Evolutionary conservation across 2,329 filamentous ascomycete genomes (phyloP).

Genomic region (Monilinia aucupariae): DNA sequence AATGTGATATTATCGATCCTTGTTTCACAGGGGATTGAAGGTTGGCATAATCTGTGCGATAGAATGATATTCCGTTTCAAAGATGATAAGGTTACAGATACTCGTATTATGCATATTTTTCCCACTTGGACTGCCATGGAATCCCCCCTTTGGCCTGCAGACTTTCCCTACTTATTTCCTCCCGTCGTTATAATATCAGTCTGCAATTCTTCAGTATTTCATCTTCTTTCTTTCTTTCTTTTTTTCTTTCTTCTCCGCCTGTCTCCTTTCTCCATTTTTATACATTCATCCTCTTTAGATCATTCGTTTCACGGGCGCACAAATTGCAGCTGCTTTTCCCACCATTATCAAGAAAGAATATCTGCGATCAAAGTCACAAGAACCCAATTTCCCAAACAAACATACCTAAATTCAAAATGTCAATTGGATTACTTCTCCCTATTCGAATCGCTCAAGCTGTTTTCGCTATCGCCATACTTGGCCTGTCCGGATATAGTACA

Average conservation of each 20-base stretch:
- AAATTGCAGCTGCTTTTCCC: constrained; percentile 21
- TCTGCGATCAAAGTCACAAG: constrained; percentile 9
- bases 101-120: constrained; percentile 7
- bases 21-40: not conserved
- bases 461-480: constrained; percentile 43
- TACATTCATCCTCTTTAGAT: constrained; percentile 11
- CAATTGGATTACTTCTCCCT: constrained; percentile 39
- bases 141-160: not conserved
- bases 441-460: constrained; percentile 44
- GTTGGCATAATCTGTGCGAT: constrained; percentile 13
- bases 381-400: constrained; percentile 1
- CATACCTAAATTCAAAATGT: constrained; percentile 35
- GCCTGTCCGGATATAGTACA: constrained; percentile 46
- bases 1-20: constrained; percentile 7
- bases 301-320: constrained; percentile 25
- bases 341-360: constrained; percentile 11
- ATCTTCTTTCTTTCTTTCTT: constrained; percentile 3
- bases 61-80: constrained; percentile 16
- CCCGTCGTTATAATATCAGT: constrained; percentile 10
- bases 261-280: constrained; percentile 9
- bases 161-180: constrained; percentile 13
- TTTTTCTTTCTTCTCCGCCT: constrained; percentile 8
- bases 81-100: constrained; percentile 4
- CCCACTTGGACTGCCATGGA: constrained; percentile 11
- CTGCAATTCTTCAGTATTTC: constrained; percentile 2